Evolutionary conservation across 2,329 filamentous ascomycete species (phyloP).

Genomic region (Penicillium sp.): DNA sequence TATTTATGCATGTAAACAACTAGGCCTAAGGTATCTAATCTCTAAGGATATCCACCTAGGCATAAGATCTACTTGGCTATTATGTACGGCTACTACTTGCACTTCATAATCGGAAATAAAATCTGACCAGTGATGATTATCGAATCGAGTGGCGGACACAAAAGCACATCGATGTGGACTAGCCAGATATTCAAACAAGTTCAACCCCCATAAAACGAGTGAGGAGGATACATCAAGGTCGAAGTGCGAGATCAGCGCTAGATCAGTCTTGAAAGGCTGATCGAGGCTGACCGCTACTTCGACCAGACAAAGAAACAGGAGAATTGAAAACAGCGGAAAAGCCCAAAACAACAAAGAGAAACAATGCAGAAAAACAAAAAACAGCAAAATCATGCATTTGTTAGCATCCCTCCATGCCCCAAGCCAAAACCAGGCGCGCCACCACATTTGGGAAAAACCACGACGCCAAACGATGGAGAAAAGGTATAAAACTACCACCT

Average conservation of each 20-base stretch:
- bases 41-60: neutral
- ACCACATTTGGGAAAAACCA: slow-evolving; percentile 20
- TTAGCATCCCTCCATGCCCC: slow-evolving; percentile 6
- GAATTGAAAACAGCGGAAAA: slow-evolving; percentile 2
- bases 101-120: neutral
- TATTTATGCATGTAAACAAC: neutral
- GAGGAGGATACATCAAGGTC: neutral
- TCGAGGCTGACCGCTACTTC: neutral
- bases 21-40: neutral
- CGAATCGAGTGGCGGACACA: neutral
- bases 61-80: neutral
- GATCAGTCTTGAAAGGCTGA: neutral
- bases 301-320: neutral
- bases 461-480: slow-evolving; percentile 28
- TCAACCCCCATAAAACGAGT: neutral
- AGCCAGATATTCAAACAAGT: neutral
- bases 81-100: neutral
- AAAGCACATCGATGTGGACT: neutral
- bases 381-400: slow-evolving; percentile 11
- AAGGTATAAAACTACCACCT: slow-evolving; percentile 7
- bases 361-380: neutral
- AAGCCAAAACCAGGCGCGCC: slow-evolving; percentile 12
- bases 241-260: neutral
- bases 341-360: neutral
- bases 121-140: neutral